Percentiles rank a stretch among this genome's conserved stretches.
Evolutionary conservation across 371 early-diverging fungal genomes (phyloP).

Genomic region (Mucor piriformis): DNA sequence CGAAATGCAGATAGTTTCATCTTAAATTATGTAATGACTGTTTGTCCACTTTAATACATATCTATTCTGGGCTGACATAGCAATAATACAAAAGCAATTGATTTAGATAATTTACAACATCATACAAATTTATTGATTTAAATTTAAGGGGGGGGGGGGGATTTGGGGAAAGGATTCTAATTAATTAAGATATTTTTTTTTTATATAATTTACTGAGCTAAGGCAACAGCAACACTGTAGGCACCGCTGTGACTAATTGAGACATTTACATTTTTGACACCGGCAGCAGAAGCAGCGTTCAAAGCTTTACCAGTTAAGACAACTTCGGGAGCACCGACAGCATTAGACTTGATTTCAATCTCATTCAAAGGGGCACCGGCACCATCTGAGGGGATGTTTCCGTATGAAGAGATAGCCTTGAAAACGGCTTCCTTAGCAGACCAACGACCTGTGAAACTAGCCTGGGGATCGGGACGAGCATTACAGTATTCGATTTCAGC

Average conservation of each 20-base stretch:
- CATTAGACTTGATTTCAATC: constrained; percentile 79
- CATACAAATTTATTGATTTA: constrained; percentile 16
- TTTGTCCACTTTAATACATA: too few species aligned
- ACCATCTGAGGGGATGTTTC: constrained; percentile 75
- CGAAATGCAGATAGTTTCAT: too few species aligned
- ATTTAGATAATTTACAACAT: constrained; percentile 15
- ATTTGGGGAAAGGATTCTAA: constrained; percentile 6
- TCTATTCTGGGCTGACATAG: too few species aligned
- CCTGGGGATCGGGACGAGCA: constrained; percentile 73
- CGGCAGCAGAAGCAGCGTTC: constrained; percentile 69
- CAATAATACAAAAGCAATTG: neutral
- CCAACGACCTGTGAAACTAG: constrained; percentile 95
- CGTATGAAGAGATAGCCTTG: constrained; percentile 86
- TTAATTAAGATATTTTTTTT: constrained; percentile 1
- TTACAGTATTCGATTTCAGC: constrained; percentile 84
- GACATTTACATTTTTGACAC: constrained; percentile 79
- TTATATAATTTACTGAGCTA: constrained; percentile 47
- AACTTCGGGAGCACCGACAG: constrained; percentile 88
- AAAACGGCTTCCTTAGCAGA: constrained; percentile 97
- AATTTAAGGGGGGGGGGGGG: constrained; percentile 7
- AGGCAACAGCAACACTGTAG: constrained; percentile 90
- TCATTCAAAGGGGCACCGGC: constrained; percentile 89
- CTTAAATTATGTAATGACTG: too few species aligned
- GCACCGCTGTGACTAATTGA: constrained; percentile 93
- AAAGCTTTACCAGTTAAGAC: constrained; percentile 86